These are phyloP conservation scores for Coniella lustricola DNA, from an alignment of 2,329 filamentous ascomycete species.

Conservation along the genomic window DNA sequence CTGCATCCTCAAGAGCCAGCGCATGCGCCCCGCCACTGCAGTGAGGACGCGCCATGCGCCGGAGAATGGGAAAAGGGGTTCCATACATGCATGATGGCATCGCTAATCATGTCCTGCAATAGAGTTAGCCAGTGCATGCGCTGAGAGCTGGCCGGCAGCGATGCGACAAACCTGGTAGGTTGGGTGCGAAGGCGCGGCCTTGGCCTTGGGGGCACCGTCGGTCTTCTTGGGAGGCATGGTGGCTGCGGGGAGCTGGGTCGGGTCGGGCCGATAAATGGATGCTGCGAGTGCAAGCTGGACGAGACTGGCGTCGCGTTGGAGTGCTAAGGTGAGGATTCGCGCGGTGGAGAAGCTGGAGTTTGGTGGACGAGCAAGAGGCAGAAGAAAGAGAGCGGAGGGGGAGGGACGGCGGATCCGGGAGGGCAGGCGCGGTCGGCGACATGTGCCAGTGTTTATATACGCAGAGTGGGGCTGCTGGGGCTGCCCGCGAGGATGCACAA, in stretches of 20 bases:
- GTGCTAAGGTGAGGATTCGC: slow-evolving; percentile 14
- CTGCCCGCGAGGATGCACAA: slow-evolving; percentile 38
- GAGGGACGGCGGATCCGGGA: slow-evolving; percentile 31
- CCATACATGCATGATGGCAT: slow-evolving; percentile 55
- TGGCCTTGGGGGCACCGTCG: slow-evolving; percentile 41
- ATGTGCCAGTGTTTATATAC: slow-evolving; percentile 55
- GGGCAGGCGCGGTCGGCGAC: slow-evolving; percentile 45
- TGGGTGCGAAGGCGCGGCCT: slow-evolving; percentile 39
- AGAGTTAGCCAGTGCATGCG: slow-evolving; percentile 28
- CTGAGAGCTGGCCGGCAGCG: slow-evolving; percentile 15
- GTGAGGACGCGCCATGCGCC: slow-evolving; percentile 29
- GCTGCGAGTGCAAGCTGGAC: no score
- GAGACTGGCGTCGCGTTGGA: no score
- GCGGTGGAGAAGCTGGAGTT: background rate
- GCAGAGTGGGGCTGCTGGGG: slow-evolving; percentile 43
- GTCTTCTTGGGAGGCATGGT: slow-evolving; percentile 57
- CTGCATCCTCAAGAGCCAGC: slow-evolving; percentile 9
- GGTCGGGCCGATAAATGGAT: slow-evolving; percentile 18
- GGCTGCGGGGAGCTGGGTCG: no score
- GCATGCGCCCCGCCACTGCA: background rate
- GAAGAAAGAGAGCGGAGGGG: slow-evolving; percentile 31
- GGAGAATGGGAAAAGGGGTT: slow-evolving; percentile 25
- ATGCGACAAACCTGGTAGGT: slow-evolving; percentile 50
- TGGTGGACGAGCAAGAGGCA: no score
- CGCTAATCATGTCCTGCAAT: slow-evolving; percentile 55